Base-by-base conservation (phyloP, 1,139 yeast species). In the Lodderomyces theae region DNA sequence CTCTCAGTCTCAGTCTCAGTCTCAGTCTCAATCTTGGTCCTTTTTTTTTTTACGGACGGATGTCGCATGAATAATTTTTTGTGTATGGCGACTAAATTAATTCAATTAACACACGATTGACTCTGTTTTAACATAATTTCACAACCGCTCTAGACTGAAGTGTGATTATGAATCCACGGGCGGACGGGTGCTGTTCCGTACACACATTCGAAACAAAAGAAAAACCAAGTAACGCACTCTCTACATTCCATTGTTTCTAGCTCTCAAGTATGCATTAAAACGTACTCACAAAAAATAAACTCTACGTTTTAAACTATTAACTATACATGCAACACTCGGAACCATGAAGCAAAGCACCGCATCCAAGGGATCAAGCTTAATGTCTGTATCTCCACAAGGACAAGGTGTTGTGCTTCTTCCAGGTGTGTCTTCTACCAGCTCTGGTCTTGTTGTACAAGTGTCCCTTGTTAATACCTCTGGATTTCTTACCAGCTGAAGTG, bases 381-480 rank as follows among this genome's bases (percentile, higher is more conserved):
- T 26, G 25, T 85, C 98, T 90, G 96, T 92, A 92, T 86, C 98
- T 88, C 97, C 98, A 92, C 78, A 92, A 80, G 63, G 95, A 86
- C 72, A 92, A 83, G 63, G 98, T 92, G 94, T 92, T 92, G 82
- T 92, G 92, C 77, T 83, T 88, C 88, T 92, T 92, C 98, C 98
- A 92, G 79, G 90, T 92, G 88, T 90, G 95, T 77, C 96, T 87
- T 80, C 97, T 90, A 72, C 94, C 97, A 64, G 96, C 89, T 65
- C 78, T 75, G 82, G 97, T 90, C 84, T 90, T 89, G 96, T 85
- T 82, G 96, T 67, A 92, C 74, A 80, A 80, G 90, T 92, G 98
- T 72, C 98, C 98, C 86, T 90, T 92, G 95, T 89, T 88, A 84
- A 92, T 88, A 87, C 98, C 98, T 83, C 98, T 86, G 78, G 96